Conservation (phyloP, 2,329 filamentous ascomycete genomes). For the Cladobotryum protrusum region DNA sequence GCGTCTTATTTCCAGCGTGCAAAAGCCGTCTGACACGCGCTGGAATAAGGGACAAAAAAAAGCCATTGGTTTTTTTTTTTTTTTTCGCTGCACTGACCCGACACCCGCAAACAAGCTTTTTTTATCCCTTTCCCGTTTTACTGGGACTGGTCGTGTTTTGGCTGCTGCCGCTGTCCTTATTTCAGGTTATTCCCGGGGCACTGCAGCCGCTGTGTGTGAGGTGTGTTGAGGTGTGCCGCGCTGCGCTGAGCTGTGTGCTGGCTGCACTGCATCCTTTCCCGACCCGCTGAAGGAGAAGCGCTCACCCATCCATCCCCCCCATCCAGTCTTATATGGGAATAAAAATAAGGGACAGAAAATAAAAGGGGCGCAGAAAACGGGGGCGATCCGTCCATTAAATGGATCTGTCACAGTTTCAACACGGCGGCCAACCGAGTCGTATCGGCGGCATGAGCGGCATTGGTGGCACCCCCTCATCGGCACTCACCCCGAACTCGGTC, state of each 20-base stretch:
- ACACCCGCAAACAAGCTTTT: neutral
- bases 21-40: slow-evolving; percentile 12
- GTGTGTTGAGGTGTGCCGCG: too few relatives aligned
- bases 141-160: too few relatives aligned
- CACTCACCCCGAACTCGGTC: slow-evolving; percentile 22
- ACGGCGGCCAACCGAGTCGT: slow-evolving; percentile 7
- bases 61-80: too few relatives aligned
- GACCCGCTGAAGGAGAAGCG: too few relatives aligned
- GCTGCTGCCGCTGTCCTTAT: too few relatives aligned
- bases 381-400: slow-evolving; percentile 1
- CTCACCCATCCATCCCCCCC: neutral
- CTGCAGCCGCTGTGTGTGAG: too few relatives aligned
- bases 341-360: neutral
- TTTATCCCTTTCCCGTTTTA: too few relatives aligned
- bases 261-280: too few relatives aligned
- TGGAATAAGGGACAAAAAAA: too few relatives aligned
- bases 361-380: neutral
- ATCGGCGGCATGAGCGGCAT: neutral
- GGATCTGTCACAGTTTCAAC: slow-evolving; percentile 24
- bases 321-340: neutral
- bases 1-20: slow-evolving; percentile 22
- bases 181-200: too few relatives aligned
- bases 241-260: too few relatives aligned
- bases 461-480: slow-evolving; percentile 11
- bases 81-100: neutral